phyloP scores from a whole-genome alignment of 2,329 filamentous ascomycete species.

The Cercospora nicotianae region DNA sequence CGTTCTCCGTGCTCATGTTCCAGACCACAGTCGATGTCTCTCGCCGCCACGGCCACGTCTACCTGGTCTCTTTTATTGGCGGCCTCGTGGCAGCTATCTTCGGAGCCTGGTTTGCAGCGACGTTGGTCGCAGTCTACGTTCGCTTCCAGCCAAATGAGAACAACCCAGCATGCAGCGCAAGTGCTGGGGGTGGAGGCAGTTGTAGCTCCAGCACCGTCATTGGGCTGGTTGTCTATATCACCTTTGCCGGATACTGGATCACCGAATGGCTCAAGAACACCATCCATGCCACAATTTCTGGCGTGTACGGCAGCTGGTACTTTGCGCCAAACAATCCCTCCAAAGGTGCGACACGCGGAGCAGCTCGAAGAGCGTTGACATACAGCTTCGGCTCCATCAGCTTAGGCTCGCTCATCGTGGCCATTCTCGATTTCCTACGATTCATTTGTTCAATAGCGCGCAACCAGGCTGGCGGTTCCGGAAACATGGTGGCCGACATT shows the following conservation, averaged over 20 bases:
- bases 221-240: constrained; percentile 80
- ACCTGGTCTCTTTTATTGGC: constrained; percentile 79
- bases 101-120: constrained; percentile 82
- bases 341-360: constrained; percentile 76
- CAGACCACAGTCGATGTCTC: constrained; percentile 82
- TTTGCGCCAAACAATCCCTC: constrained; percentile 72
- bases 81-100: constrained; percentile 74
- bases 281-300: constrained; percentile 82
- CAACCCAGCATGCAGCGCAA: constrained; percentile 53
- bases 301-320: constrained; percentile 92
- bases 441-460: constrained; percentile 79
- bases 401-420: constrained; percentile 80
- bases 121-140: constrained; percentile 81
- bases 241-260: constrained; percentile 92
- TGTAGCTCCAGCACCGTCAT: constrained; percentile 79
- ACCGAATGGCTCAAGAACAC: constrained; percentile 93
- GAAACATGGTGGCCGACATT: constrained; percentile 66
- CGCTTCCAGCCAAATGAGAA: constrained; percentile 70
- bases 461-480: constrained; percentile 62
- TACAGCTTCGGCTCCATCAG: constrained; percentile 92
- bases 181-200: constrained; percentile 52
- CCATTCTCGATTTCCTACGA: constrained; percentile 80
- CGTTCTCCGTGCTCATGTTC: constrained; percentile 87
- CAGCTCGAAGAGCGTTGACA: constrained; percentile 76
- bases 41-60: constrained; percentile 81